Evolutionary conservation across 768 basidiomycete genomes (phyloP), one percentile per base, ranked within the genome.

Genomic region (Hysterangium stoloniferum): DNA sequence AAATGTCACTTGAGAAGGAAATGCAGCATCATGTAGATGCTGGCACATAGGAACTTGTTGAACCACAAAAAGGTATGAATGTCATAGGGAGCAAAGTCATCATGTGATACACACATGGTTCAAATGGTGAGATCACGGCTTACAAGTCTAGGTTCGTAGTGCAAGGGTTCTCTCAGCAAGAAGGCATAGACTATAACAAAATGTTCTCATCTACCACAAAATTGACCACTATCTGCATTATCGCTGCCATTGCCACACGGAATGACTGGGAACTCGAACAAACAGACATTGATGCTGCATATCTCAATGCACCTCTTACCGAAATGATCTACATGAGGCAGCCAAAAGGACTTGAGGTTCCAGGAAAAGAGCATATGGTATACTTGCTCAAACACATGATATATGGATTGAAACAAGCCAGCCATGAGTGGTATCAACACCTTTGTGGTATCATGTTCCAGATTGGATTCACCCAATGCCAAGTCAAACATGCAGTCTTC

Each of bases 141-240:
- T 64, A 62, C 54, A 75, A 75, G 53, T 69, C 65, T 0, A 59
- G 66, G 0, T 62, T 68, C 22, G 71, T 78, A 0, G 66, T 71
- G 24, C 64, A 69, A 48, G 74, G 76, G 0, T 72, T 62, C 56
- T 56, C 69, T 20, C 71, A 73, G 45, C 56, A 68, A 0, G 67
- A 59, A 24, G 73, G 75, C 12, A 38, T 61, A 11, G 61, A 66
- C 43, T 66, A 56, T 49, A 46, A 37, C 8, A 54, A 66, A 17
- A 63, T 45, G 5, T 55, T 53, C 32, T 48, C 54, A 13, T 56
- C 58, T 13, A 45, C 52, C 15, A 52, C 53, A 20, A 47, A 48
- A 19, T 31, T 56, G n/a, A 38, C 34, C 3, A 68, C 71, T 0
- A 62, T 71, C 41, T 57, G 63, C 0, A 56, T 67, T 3, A 54